Base-by-base conservation (phyloP, 1,284 basidiomycete genomes). In the Trametes pubescens region DNA sequence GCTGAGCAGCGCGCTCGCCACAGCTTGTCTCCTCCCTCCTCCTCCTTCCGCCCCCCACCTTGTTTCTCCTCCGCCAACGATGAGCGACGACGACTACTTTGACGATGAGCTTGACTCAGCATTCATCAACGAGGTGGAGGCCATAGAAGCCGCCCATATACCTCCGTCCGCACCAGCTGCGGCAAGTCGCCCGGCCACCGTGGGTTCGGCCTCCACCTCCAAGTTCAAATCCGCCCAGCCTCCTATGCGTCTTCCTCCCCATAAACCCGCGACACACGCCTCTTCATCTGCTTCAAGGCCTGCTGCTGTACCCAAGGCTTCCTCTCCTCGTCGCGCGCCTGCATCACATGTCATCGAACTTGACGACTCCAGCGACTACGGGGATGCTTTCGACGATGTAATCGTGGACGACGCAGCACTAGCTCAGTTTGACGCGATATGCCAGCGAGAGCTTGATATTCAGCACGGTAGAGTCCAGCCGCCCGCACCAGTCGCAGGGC, bases 31-130 rank as follows among this genome's bases (percentile, higher is more conserved):
- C 55, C 35, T 48, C 54, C 16, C 35, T n/a, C 43, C 8, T 32
- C 24, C 26, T 14, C 22, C 9, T 38, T 22, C 37, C 18, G 21
- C 29, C 38, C 46, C 44, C 32, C 37, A n/a, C 38, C 47, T 37
- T 46, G 21, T 21, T 18, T 34, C 21, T 26, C 29, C n/a, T 7
- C 9, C n/a, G 5, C 18, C 18, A 2, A 43, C 51, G 58, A 92
- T 90, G 90, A 87, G 85, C 78, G 90, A 89, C 40, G 88, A 89
- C 73, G 84, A 79, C 37, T 88, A 85, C 68, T 91, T 90, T 72
- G 87, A 86, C 68, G 87, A 86, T 67, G 84, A 83, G 0, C 74
- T 91, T 40, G 80, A 87, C 74, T 79, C 81, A 52, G 80, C 78
- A 6, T 77, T 84, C 24, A 64, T 86, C 11, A 75, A 76, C 56